Percentiles rank a stretch among this genome's conserved stretches.
Evolutionary conservation across 305 asterid species (phyloP).

Genomic region (Andrographis paniculata): DNA sequence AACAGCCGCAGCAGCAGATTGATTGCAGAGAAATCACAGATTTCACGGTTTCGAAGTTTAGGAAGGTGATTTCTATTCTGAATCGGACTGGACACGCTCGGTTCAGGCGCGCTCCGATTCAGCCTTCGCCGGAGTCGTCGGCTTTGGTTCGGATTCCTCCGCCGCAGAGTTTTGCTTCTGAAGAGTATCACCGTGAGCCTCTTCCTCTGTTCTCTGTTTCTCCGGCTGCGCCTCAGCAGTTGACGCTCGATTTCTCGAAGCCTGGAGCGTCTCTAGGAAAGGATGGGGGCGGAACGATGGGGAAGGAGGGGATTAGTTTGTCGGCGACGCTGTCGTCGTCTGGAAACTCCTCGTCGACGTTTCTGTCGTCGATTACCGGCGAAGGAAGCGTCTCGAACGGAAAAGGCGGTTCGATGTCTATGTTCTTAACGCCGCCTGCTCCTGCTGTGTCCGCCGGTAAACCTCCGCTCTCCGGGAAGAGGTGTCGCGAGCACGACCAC

Average conservation of each 20-base stretch:
- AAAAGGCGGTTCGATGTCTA: conserved; percentile 35
- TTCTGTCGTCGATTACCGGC: conserved; percentile 63
- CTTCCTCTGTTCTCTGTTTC: conserved; percentile 27
- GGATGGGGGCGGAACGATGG: conserved; percentile 18
- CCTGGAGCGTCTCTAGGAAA: conserved; percentile 19
- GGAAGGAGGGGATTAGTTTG: conserved; percentile 29
- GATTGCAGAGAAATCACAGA: conserved; percentile 58
- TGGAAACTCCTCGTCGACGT: conserved; percentile 56
- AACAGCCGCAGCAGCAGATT: conserved; percentile 23
- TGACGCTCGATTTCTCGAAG: conserved; percentile 46
- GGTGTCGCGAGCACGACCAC: conserved; percentile 52
- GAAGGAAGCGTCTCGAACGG: conserved; percentile 83
- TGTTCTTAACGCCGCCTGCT: conserved; percentile 31
- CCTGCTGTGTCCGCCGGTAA: conserved; percentile 41
- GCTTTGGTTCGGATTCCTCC: conserved; percentile 13
- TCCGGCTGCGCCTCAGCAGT: conserved; percentile 22
- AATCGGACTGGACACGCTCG: conserved; percentile 71
- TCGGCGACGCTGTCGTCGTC: conserved; percentile 46
- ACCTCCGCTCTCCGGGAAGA: conserved; percentile 54
- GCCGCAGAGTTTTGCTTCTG: conserved; percentile 14
- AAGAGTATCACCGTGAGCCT: too few species aligned
- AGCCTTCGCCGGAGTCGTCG: conserved; percentile 15
- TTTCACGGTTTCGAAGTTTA: conserved; percentile 58
- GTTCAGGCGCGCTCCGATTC: conserved; percentile 60
- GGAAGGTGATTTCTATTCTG: conserved; percentile 29